Percentiles rank a stretch among this genome's conserved stretches.
Conservation (phyloP, 306 rosid species). For the Citrullus mucosospermus region DNA sequence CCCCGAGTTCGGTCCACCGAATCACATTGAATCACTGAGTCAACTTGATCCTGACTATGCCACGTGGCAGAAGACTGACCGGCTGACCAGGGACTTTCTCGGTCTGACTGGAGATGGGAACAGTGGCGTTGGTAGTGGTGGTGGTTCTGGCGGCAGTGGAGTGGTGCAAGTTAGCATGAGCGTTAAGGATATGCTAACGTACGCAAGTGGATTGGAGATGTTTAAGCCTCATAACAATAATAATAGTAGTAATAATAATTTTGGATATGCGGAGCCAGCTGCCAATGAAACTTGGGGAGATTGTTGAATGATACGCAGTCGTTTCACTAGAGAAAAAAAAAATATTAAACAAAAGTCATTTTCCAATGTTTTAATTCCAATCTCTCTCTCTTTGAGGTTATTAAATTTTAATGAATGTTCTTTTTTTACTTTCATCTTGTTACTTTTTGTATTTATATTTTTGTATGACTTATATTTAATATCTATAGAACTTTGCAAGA, state of each 20-base stretch:
- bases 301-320: background rate
- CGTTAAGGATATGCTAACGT: conserved; percentile 47
- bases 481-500: background rate
- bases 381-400: background rate
- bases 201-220: conserved; percentile 38
- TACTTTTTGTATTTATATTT: background rate
- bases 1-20: conserved; percentile 23
- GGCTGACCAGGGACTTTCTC: conserved; percentile 73
- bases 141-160: conserved; percentile 3
- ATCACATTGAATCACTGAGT: conserved; percentile 22
- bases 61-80: conserved; percentile 41
- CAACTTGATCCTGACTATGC: conserved; percentile 9
- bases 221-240: conserved; percentile 19
- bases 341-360: background rate
- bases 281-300: conserved; percentile 26
- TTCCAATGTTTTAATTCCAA: background rate
- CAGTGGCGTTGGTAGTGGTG: background rate
- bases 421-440: background rate
- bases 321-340: background rate
- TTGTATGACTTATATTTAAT: background rate
- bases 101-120: conserved; percentile 43
- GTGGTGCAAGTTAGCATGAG: conserved; percentile 28
- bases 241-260: conserved; percentile 9
- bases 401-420: background rate
- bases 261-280: conserved; percentile 42